Base-by-base conservation (phyloP, 495 filamentous ascomycete genomes). In the Talaromyces borbonicus region DNA sequence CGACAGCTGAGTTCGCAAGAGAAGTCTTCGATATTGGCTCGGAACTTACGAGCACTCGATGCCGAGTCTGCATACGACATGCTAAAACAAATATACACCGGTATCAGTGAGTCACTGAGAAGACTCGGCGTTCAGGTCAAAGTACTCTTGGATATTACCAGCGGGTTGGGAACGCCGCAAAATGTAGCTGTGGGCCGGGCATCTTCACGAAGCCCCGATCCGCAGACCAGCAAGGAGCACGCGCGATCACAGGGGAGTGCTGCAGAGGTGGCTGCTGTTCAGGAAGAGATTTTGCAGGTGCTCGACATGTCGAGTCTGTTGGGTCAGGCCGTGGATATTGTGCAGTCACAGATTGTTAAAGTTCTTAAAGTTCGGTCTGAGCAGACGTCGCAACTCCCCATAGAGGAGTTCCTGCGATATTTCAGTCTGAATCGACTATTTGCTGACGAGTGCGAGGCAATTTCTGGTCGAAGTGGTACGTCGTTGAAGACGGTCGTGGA, bases 401-500 rank as follows among this genome's bases (percentile, higher is more conserved):
- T 87, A n/a, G 62, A 78, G 46, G 73, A 77, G 49, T 97, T 99
- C 59, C 59, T 97, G 19, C 80, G 87, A 42, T 97, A 97, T 57
- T 95, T 96, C 57, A 89, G 79, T 6, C 77, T 99, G 15, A 97
- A 96, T 52, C 78, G 90, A 20, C 78, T 95, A 18, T 99, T 97
- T 56, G 87, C 87, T 6, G 93, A 95, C 53, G 92, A 99, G 58
- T 99, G 92, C 54, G 92, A 99, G 61, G 86, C 92, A 3, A 87
- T 96, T 12, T 95, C 87, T 11, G 92, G 92, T 2, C 78, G 92
- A 44, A 81, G 87, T 43, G 90, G 90, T 2, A 83, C 80, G 5
- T 74, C 82, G 1, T 69, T 98, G 22, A 95, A 95, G 59, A 90
- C 78, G 3, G 74, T 94, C 1, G 86, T 98, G 29, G 90, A 94